Conservation (phyloP, 1,139 yeast species). For the Chernovozyma aurita region DNA sequence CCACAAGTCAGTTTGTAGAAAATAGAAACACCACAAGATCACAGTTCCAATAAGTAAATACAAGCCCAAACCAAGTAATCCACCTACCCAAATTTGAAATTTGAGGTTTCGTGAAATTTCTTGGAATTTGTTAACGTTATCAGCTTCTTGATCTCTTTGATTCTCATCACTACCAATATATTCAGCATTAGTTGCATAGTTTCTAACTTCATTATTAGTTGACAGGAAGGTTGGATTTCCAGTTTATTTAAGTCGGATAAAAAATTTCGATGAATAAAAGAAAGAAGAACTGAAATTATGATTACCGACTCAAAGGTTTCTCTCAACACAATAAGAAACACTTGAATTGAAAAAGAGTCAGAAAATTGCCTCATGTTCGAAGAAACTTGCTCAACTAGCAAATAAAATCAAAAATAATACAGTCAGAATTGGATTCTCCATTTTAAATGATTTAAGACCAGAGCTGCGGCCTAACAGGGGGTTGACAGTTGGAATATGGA, state of each 20-base stretch:
- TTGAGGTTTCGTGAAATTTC: slow-evolving; percentile 15
- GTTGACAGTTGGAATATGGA: too few species aligned
- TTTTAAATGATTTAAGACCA: too few species aligned
- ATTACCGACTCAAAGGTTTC: slow-evolving; percentile 46
- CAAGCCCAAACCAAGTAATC: slow-evolving; percentile 32
- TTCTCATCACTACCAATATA: too few species aligned
- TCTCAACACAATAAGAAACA: slow-evolving; percentile 40
- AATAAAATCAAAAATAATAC: too few species aligned
- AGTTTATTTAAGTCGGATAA: neutral
- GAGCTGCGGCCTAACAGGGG: too few species aligned
- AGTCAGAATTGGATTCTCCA: too few species aligned
- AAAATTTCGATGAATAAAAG: slow-evolving; percentile 34
- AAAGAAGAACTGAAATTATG: slow-evolving; percentile 40
- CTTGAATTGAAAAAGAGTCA: slow-evolving; percentile 42
- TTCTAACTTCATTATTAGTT: too few species aligned
- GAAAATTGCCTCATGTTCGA: slow-evolving; percentile 1
- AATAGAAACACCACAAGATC: slow-evolving; percentile 33
- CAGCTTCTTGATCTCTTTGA: too few species aligned
- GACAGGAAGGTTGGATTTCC: too few species aligned
- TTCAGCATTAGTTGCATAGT: too few species aligned
- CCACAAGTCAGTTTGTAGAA: slow-evolving; percentile 40
- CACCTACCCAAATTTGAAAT: slow-evolving; percentile 42
- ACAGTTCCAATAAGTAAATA: slow-evolving; percentile 36
- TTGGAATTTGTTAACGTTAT: neutral
- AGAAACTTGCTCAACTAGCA: too few species aligned